Evolutionary conservation across 2,329 filamentous ascomycete species (phyloP), one percentile per base, ranked within the genome.

Genomic region (Ceratocystis papillata): DNA sequence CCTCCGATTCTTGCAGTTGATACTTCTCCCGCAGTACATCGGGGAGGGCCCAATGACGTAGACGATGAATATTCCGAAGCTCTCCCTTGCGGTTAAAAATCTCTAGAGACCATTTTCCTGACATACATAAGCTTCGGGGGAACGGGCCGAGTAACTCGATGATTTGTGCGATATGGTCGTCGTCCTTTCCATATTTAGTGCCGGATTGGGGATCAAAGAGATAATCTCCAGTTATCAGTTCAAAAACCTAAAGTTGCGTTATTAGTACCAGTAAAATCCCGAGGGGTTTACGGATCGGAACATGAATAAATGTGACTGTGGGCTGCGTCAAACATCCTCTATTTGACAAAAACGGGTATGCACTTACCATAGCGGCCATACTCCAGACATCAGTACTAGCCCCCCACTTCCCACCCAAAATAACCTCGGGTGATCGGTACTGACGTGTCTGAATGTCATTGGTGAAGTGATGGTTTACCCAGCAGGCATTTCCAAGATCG

Each of bases 381-480:
- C 93, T 97, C 94, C 94, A 99, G 6, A 97, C 89, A 76, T 99
- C 94, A 1, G 94, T 97, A 74, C 93, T 97, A n/a, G 94, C 94
- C 70, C 94, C 94, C 94, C 94, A 99, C 79, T 97, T 97, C 2
- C 91, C 86, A 48, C 94, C 94, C 22, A 99, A 79, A 68, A 99
- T 97, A 66, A 99, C 94, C 77, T 99, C 94, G 1, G 94, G 94
- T 1, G 94, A 97, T 67, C 94, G 83, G 76, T 99, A 99, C 77
- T 99, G 94, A 72, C 94, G 83, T 7, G 94, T 99, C 75, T 99
- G 94, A 72, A 99, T 99, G 75, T 99, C 94, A 74, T 99, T 96
- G 73, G 94, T 99, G 77, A 99, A 99, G 77, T 99, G 94, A 74
- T 99, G 94, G 70, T 91, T 91, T 33, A 96, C 92, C 94, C 94